Conservation (phyloP, 1,139 yeast species). For the Lodderomyces parapsilosis region DNA sequence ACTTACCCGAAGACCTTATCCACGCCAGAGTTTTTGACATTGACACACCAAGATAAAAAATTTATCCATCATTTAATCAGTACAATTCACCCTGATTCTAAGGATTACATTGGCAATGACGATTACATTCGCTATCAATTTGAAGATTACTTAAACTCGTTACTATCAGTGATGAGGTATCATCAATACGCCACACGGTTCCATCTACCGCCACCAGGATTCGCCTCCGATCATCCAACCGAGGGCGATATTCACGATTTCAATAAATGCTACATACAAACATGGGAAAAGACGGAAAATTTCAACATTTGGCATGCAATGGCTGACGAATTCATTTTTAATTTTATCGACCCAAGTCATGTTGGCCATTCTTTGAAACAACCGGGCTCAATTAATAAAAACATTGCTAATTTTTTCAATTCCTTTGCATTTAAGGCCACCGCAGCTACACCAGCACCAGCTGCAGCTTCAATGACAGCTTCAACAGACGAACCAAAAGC, state of each 20-base stretch:
- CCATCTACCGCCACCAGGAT: slow-evolving; percentile 45
- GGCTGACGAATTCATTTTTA: slow-evolving; percentile 89
- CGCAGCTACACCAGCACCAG: neutral
- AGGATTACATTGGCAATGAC: slow-evolving; percentile 65
- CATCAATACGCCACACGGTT: slow-evolving; percentile 54
- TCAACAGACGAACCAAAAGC: slow-evolving; percentile 14
- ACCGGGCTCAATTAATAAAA: slow-evolving; percentile 15
- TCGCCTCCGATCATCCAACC: slow-evolving; percentile 24
- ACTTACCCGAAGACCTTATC: slow-evolving; percentile 36
- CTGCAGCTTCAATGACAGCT: neutral
- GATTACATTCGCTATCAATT: slow-evolving; percentile 85
- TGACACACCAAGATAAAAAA: slow-evolving; percentile 67
- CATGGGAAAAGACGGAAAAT: slow-evolving; percentile 69
- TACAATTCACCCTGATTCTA: slow-evolving; percentile 11
- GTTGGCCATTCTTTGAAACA: slow-evolving; percentile 32
- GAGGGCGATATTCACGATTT: slow-evolving; percentile 34
- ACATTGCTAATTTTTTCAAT: slow-evolving; percentile 27
- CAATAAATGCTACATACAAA: slow-evolving; percentile 53
- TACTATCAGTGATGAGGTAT: slow-evolving; percentile 72
- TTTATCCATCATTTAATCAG: slow-evolving; percentile 57
- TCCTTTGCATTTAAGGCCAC: slow-evolving; percentile 20
- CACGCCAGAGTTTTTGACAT: slow-evolving; percentile 39
- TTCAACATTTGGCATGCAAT: slow-evolving; percentile 65
- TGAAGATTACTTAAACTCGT: slow-evolving; percentile 82
- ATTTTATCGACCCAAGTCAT: slow-evolving; percentile 81